Percentiles rank a stretch among this genome's conserved stretches.
Conservation (phyloP, 331 rosid species). For the Rhamnella rubrinervis region DNA sequence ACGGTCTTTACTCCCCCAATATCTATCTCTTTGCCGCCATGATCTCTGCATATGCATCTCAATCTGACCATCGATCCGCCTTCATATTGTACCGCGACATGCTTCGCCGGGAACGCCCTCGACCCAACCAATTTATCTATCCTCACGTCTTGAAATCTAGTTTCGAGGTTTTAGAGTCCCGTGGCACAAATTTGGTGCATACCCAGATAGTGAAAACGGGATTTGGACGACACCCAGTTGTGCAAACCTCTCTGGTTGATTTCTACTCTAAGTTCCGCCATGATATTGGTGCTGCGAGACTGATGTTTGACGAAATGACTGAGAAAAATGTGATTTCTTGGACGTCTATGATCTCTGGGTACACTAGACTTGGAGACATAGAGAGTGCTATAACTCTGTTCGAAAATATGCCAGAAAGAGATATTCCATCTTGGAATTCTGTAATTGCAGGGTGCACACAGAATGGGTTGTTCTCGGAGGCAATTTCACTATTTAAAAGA, state of each 20-base stretch:
- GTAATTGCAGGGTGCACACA: slow-evolving; percentile 72
- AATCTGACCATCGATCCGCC: slow-evolving; percentile 34
- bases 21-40: slow-evolving; percentile 65
- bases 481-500: slow-evolving; percentile 56
- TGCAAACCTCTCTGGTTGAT: slow-evolving; percentile 63
- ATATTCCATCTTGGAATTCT: slow-evolving; percentile 81
- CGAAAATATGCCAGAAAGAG: slow-evolving; percentile 59
- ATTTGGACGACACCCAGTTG: slow-evolving; percentile 56
- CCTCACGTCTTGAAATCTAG: slow-evolving; percentile 62
- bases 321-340: slow-evolving; percentile 61
- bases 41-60: slow-evolving; percentile 63
- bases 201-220: slow-evolving; percentile 60
- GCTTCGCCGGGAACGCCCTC: slow-evolving; percentile 35
- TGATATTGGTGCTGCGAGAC: slow-evolving; percentile 30
- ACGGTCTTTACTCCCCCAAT: slow-evolving; percentile 49
- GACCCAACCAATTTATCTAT: slow-evolving; percentile 58
- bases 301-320: slow-evolving; percentile 68
- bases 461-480: slow-evolving; percentile 63
- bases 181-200: slow-evolving; percentile 38
- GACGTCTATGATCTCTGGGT: slow-evolving; percentile 72
- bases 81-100: slow-evolving; percentile 44
- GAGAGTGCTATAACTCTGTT: slow-evolving; percentile 51
- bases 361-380: slow-evolving; percentile 55
- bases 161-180: slow-evolving; percentile 30
- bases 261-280: slow-evolving; percentile 41